Conservation (phyloP, 2,329 filamentous ascomycete species). For the Neofusicoccum laricinum region DNA sequence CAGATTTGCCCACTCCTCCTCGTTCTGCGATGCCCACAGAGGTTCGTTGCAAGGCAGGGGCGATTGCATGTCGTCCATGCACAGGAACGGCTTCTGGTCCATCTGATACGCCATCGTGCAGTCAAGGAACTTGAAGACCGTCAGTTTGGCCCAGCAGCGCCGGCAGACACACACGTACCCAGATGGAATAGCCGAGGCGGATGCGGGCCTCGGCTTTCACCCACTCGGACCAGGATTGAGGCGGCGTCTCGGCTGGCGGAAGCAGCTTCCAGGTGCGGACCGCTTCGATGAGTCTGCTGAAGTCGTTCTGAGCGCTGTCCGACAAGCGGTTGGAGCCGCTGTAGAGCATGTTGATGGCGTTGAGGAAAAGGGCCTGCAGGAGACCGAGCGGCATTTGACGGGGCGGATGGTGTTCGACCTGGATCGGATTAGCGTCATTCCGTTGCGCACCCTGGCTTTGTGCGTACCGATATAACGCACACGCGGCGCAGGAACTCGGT, state of each 20-base stretch:
- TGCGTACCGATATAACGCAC: not conserved
- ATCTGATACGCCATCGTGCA: slow-evolving; percentile 15
- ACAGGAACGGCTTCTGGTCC: slow-evolving; percentile 9
- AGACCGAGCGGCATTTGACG: slow-evolving; percentile 5
- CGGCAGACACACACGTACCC: not conserved
- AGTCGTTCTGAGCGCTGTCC: not conserved
- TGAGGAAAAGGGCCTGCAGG: not conserved
- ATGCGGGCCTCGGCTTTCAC: not conserved
- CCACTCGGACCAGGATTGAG: slow-evolving; percentile 11
- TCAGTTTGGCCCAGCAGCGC: not conserved
- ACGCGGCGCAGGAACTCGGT: slow-evolving; percentile 10
- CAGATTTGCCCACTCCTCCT: slow-evolving; percentile 22
- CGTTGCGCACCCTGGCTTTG: not conserved
- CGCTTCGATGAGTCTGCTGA: not conserved
- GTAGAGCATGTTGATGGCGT: slow-evolving; percentile 5
- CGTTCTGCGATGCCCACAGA: slow-evolving; percentile 24
- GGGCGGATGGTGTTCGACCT: slow-evolving; percentile 6
- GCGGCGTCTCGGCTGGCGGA: not conserved
- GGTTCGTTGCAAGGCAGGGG: slow-evolving; percentile 21
- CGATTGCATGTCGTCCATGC: slow-evolving; percentile 6
- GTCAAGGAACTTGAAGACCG: not conserved
- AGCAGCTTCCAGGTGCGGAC: slow-evolving; percentile 3
- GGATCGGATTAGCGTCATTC: not conserved
- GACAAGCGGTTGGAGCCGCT: not conserved
- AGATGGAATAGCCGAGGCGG: not conserved